These are phyloP conservation scores for Solanum ossicruentum DNA, from an alignment of 257 asterid genomes.

Conservation along the genomic window DNA sequence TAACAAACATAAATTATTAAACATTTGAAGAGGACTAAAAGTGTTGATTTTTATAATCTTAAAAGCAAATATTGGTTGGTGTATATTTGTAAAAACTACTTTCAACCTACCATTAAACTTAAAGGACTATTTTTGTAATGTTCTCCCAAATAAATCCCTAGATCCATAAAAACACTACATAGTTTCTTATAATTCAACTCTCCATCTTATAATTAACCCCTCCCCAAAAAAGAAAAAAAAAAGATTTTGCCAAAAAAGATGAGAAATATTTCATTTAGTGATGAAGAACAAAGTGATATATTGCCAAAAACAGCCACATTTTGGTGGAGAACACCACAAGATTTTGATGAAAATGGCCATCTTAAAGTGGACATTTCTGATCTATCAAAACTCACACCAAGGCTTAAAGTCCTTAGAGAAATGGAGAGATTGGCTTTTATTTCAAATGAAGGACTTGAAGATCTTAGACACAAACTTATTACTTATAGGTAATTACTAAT, in stretches of 20 bases:
- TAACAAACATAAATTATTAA: too few relatives aligned
- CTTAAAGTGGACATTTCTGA: constrained; percentile 33
- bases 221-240: neutral
- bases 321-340: constrained; percentile 51
- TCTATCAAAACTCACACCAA: constrained; percentile 36
- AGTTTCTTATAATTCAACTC: neutral
- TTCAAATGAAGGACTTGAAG: constrained; percentile 42
- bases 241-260: neutral
- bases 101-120: neutral
- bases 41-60: too few relatives aligned
- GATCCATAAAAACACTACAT: neutral
- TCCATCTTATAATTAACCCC: neutral
- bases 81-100: neutral
- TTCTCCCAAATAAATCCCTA: neutral
- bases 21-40: too few relatives aligned
- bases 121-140: neutral
- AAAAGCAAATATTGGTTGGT: neutral
- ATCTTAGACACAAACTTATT: constrained; percentile 40
- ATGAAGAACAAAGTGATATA: constrained; percentile 32
- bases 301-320: constrained; percentile 13
- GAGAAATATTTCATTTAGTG: constrained; percentile 27
- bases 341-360: constrained; percentile 43
- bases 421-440: constrained; percentile 56
- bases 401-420: constrained; percentile 40
- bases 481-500: constrained; percentile 2